Percentiles rank a stretch among this genome's conserved stretches.
phyloP scores from a whole-genome alignment of 345 rosid species.

The Theobroma cacao region DNA sequence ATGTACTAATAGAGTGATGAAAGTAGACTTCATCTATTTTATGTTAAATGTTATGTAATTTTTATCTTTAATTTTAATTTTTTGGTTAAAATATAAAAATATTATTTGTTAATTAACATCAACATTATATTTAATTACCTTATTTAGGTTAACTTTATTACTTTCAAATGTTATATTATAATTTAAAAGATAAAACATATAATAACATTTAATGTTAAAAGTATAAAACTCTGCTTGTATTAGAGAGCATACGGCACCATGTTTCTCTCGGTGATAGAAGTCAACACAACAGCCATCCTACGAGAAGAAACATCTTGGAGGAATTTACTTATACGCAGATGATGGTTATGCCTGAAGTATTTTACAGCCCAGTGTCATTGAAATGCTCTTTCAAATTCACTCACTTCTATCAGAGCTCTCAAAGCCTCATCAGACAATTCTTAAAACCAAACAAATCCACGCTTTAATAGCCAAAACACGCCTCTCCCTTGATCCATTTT shows the following conservation, averaged over 20 bases:
- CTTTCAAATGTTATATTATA: too few relatives aligned
- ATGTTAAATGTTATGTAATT: too few relatives aligned
- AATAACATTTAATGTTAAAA: too few relatives aligned
- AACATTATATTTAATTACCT: too few relatives aligned
- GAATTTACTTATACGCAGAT: background rate
- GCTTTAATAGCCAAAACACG: conserved; percentile 50
- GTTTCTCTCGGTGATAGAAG: conserved; percentile 8
- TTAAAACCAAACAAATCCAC: conserved; percentile 60
- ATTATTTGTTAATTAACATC: too few relatives aligned
- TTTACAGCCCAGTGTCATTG: background rate
- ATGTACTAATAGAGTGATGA: too few relatives aligned
- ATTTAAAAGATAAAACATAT: too few relatives aligned
- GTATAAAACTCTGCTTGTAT: conserved; percentile 34
- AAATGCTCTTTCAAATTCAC: conserved; percentile 33
- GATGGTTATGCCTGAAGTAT: background rate
- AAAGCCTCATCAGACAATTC: conserved; percentile 43
- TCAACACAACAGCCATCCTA: background rate
- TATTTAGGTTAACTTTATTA: too few relatives aligned
- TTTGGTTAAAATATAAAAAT: too few relatives aligned
- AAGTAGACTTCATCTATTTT: too few relatives aligned
- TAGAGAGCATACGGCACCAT: conserved; percentile 27
- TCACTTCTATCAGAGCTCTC: conserved; percentile 47
- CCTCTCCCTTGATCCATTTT: conserved; percentile 63
- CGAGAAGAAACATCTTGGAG: conserved; percentile 7
- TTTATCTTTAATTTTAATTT: too few relatives aligned